Evolutionary conservation across 106 monocot genomes (phyloP).

Genomic region (Apostasia shenzhenica): DNA sequence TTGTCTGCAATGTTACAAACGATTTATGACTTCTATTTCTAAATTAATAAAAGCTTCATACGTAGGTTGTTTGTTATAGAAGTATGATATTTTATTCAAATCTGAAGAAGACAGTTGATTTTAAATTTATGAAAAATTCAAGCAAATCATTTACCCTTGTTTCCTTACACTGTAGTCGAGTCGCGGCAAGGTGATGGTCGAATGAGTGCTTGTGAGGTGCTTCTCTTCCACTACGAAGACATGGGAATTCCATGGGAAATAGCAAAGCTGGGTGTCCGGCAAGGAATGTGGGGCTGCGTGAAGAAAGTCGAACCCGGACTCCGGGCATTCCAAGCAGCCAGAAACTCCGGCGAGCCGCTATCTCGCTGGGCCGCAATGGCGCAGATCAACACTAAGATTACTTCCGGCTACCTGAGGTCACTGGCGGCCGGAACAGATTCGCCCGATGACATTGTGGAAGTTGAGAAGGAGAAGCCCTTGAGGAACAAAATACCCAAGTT

Average conservation of each 20-base stretch:
- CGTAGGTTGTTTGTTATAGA: too few species aligned
- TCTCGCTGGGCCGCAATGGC: conserved; percentile 49
- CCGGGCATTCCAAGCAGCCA: conserved; percentile 56
- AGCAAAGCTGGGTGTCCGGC: conserved; percentile 76
- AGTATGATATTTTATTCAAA: not conserved
- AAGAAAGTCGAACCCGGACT: conserved; percentile 85
- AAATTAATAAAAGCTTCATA: too few species aligned
- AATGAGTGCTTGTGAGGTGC: conserved; percentile 75
- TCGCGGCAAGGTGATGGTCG: conserved; percentile 64
- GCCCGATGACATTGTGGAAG: conserved; percentile 19
- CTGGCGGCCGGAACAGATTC: conserved; percentile 15
- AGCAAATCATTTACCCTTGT: not conserved
- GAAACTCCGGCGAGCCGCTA: conserved; percentile 27
- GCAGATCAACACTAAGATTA: conserved; percentile 42
- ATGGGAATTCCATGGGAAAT: conserved; percentile 97
- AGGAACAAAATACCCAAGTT: conserved; percentile 37
- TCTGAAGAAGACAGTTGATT: not conserved
- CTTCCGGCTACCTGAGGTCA: conserved; percentile 29
- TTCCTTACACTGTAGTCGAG: conserved; percentile 34
- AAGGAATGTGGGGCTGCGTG: conserved; percentile 94
- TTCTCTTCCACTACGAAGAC: conserved; percentile 91
- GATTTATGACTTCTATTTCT: too few species aligned
- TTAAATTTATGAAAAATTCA: too few species aligned
- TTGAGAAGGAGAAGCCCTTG: conserved; percentile 28
- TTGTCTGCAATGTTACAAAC: too few species aligned